These are phyloP conservation scores for Aspergillus cejpii DNA, from an alignment of 2,329 filamentous ascomycete species.

Conservation along the genomic window DNA sequence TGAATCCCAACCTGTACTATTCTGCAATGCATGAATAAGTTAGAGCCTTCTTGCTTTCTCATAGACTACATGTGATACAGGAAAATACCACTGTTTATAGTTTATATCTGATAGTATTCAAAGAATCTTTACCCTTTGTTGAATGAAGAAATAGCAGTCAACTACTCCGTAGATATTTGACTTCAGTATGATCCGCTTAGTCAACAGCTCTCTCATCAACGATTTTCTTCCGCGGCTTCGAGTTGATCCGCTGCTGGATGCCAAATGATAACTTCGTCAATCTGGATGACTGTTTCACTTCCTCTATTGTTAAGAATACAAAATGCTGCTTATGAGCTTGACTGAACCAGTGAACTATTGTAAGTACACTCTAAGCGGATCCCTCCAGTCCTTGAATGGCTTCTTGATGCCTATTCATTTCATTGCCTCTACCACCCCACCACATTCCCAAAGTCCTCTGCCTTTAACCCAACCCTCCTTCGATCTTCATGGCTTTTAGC, in stretches of 20 bases:
- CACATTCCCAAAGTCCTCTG: conserved; percentile 28
- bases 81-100: neutral
- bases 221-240: conserved; percentile 12
- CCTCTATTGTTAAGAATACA: conserved; percentile 7
- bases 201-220: conserved; percentile 7
- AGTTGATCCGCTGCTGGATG: conserved; percentile 18
- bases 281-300: too few relatives aligned
- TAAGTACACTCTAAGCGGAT: conserved; percentile 12
- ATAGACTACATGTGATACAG: conserved; percentile 7
- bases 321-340: conserved; percentile 22
- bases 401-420: conserved; percentile 8
- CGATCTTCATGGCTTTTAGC: conserved; percentile 15
- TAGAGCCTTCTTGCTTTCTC: neutral
- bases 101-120: neutral
- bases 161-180: too few relatives aligned
- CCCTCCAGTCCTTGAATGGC: too few relatives aligned
- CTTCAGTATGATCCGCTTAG: too few relatives aligned
- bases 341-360: conserved; percentile 16
- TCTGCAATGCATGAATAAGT: conserved; percentile 1
- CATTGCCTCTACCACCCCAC: conserved; percentile 18
- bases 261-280: conserved; percentile 5
- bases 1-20: conserved; percentile 1
- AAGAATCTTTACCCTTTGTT: too few relatives aligned
- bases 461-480: conserved; percentile 25
- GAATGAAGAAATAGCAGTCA: too few relatives aligned